Base-by-base conservation (phyloP, 768 basidiomycete genomes). In the Phanerochaete carnosa region DNA sequence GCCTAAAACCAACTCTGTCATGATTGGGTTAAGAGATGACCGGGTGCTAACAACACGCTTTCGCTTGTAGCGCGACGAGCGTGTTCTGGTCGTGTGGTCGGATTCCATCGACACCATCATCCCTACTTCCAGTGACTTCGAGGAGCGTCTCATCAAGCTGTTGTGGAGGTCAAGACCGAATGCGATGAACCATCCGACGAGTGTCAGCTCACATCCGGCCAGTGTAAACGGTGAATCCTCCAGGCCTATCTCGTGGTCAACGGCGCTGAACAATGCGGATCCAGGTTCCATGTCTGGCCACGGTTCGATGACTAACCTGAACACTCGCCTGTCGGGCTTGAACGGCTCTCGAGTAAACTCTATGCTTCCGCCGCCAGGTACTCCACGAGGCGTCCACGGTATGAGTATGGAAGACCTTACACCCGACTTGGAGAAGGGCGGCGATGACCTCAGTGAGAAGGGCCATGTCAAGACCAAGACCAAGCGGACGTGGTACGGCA, bases 71-170 rank as follows among this genome's bases (percentile, higher is more conserved):
- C 84, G 92, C 49, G 89, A 93, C 70, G 93, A 94, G 70, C 84
- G 89, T 39, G 89, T 90, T 19, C 80, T 95, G 57, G 83, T 94
- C 62, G 85, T 94, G 63, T 95, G 92, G 92, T 86, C 88, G 22
- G 89, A 93, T 69, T 81, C 84, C 0, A 79, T 94, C 47, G 90
- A 93, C 68, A 80, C 79, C 64, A 89, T 95, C 71, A 84, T 95
- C 59, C 73, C 79, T 51, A 78, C 73, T 32, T 76, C 73, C 53
- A 75, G 75, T 61, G 82, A 83, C 63, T 80, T 85, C 57, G 85
- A 86, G 64, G 79, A 83, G 61, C 76, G 81, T 54, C 80, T 86
- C 70, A 83, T 86, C 65, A 77, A 77, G 55, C 81, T 80, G 54
- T 72, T 86, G 9, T 86, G 84, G 84, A 73, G 78, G 46, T 77